These are phyloP conservation scores for Paecilomyces sp. DNA, from an alignment of 2,329 filamentous ascomycete species.

Conservation along the genomic window DNA sequence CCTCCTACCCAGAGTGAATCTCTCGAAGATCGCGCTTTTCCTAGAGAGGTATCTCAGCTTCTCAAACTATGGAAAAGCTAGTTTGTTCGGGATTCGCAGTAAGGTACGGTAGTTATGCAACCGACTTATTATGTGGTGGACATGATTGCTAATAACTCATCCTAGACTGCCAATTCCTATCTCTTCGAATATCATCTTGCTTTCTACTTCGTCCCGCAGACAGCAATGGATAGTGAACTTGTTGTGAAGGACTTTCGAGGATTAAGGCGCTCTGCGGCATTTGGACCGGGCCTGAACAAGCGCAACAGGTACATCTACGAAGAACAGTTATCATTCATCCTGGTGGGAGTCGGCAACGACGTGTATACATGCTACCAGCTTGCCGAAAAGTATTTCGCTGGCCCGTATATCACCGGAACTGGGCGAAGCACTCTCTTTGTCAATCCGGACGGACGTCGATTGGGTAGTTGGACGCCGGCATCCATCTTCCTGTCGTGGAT, in stretches of 20 bases:
- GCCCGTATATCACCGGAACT: constrained; percentile 2
- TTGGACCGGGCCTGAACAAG: constrained; percentile 1
- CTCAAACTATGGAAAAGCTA: constrained; percentile 4
- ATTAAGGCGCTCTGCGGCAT: constrained; percentile 3
- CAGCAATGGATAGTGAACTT: not conserved
- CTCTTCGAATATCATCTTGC: constrained; percentile 5
- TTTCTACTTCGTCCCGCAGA: constrained; percentile 4
- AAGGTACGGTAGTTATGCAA: not conserved
- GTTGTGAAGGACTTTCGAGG: constrained; percentile 1
- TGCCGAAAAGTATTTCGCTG: constrained; percentile 3
- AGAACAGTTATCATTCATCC: constrained; percentile 3
- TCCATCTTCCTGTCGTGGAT: constrained; percentile 5
- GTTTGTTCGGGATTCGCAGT: constrained; percentile 2
- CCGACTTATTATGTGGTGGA: not conserved
- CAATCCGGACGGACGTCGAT: not conserved
- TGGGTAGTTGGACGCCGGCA: constrained; percentile 2
- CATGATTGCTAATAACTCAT: not conserved
- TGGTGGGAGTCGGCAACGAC: constrained; percentile 3
- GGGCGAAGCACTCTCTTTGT: not conserved
- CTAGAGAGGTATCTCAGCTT: constrained; percentile 1
- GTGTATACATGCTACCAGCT: constrained; percentile 4
- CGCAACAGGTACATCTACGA: constrained; percentile 5
- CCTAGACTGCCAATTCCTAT: constrained; percentile 3
- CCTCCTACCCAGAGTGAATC: not conserved
- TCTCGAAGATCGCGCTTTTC: not conserved